Evolutionary conservation across 345 rosid genomes (phyloP), one percentile per base, ranked within the genome.

Genomic region (Linum usitatissimum): DNA sequence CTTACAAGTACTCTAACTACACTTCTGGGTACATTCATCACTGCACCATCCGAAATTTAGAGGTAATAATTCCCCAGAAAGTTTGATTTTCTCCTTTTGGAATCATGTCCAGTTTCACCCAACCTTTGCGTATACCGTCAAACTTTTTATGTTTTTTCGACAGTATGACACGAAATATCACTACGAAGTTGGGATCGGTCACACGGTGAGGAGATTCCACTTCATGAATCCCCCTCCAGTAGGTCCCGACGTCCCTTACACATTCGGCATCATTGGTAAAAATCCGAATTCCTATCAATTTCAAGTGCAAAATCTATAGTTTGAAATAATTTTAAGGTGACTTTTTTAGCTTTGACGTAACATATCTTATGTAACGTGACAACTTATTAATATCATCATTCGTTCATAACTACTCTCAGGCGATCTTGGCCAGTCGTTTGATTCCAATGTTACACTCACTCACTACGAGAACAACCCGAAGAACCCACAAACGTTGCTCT

Each of bases 1-100:
- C 81, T 40, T 92, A 92, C 64, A 78, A 68, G 59, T 92, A 17
- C 67, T 74, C 65, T 73, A 72, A 87, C 59, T 89, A 89, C 73
- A 78, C 79, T 64, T 92, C 98, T 61, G 95, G 95, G 64, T 84
- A 76, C 59, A 92, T 92, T 70, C 96, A 92, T 67, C 98, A 92
- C 71, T 85, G 89, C 73, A 66, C 73, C 61, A 76, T 89, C 68
- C 76, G 73, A 79, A 69, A 84, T 57, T 69, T 92, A 36, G 71
- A 83, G 98, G 98, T 88, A 55, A 40, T 31, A 18, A 51, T 5
- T 45, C 39, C 20, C 28, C 1, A 59, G 14, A 5, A 3, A n/a
- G 45, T 8, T 6, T n/a, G 18, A 30, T n/a, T n/a, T n/a, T n/a
- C n/a, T n/a, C n/a, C n/a, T n/a, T n/a, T n/a, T n/a, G n/a, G n/a